phyloP scores from a whole-genome alignment of 2,329 filamentous ascomycete genomes.

The Arthroderma sp. region DNA sequence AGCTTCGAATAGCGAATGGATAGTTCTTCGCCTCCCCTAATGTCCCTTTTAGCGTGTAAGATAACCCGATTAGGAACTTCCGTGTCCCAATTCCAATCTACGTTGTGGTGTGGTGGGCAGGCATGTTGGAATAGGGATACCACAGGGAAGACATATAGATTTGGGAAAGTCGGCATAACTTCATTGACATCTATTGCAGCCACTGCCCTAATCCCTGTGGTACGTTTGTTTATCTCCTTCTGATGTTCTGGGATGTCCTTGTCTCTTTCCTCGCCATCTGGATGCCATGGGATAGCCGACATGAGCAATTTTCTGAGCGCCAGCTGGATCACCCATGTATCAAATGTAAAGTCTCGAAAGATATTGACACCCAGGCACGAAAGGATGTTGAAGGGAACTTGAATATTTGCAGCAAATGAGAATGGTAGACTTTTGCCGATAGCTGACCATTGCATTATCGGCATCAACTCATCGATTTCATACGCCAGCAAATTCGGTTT shows the following conservation, averaged over 20 bases:
- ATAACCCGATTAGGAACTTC: constrained; percentile 22
- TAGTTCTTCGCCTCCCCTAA: constrained; percentile 21
- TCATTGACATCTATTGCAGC: neutral
- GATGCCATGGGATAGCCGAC: constrained; percentile 24
- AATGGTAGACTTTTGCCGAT: constrained; percentile 21
- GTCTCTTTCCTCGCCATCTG: constrained; percentile 8
- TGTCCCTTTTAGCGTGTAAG: constrained; percentile 20
- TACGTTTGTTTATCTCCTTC: constrained; percentile 9
- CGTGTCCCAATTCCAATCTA: constrained; percentile 22
- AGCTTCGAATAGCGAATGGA: constrained; percentile 7
- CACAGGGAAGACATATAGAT: constrained; percentile 25
- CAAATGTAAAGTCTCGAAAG: constrained; percentile 27
- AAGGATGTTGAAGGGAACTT: constrained; percentile 29
- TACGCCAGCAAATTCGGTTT: constrained; percentile 22
- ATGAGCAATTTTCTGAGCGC: constrained; percentile 24
- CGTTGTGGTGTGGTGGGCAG: constrained; percentile 18
- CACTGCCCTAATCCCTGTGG: neutral
- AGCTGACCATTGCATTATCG: constrained; percentile 13
- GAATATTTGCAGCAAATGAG: constrained; percentile 25
- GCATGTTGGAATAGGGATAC: constrained; percentile 25
- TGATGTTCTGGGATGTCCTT: neutral
- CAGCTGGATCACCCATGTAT: constrained; percentile 29
- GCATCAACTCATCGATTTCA: constrained; percentile 27
- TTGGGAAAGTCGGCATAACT: constrained; percentile 17
- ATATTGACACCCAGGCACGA: constrained; percentile 27